These are phyloP conservation scores for Mortierella sp. DNA, from an alignment of 371 early-diverging fungal genomes.

Conservation along the genomic window DNA sequence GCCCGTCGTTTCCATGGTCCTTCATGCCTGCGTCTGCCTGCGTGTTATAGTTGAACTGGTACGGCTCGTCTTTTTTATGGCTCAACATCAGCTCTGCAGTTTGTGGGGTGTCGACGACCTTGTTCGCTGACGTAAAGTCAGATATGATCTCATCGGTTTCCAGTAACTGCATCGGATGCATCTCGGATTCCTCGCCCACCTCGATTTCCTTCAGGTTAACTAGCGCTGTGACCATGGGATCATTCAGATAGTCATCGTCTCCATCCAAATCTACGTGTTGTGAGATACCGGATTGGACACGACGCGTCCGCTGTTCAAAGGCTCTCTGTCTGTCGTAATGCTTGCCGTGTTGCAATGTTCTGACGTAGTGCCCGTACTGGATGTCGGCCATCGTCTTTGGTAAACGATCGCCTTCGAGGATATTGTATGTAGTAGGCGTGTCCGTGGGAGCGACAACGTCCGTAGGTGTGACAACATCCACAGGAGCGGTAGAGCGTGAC, in stretches of 20 bases:
- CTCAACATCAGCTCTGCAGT: no score
- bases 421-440: background rate
- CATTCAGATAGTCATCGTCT: constrained; percentile 6
- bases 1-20: no score
- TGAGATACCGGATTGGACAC: background rate
- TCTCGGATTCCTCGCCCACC: constrained; percentile 23
- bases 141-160: no score
- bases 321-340: constrained; percentile 19
- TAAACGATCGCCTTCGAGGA: constrained; percentile 18
- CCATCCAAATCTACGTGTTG: constrained; percentile 4
- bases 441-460: no score
- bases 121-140: no score
- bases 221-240: constrained; percentile 7
- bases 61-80: no score
- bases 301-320: background rate
- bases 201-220: constrained; percentile 17
- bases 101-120: no score
- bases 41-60: no score
- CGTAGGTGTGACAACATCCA: no score
- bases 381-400: constrained; percentile 17
- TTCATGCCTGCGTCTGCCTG: no score
- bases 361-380: constrained; percentile 18
- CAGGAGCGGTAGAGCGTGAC: no score
- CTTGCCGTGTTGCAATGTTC: constrained; percentile 13
- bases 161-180: constrained; percentile 3